A percentile compares a stretch with the other conserved stretches of the same genome.
These are phyloP conservation scores for Blakeslea trispora DNA, from an alignment of 371 early-diverging fungal genomes.

Conservation along the genomic window DNA sequence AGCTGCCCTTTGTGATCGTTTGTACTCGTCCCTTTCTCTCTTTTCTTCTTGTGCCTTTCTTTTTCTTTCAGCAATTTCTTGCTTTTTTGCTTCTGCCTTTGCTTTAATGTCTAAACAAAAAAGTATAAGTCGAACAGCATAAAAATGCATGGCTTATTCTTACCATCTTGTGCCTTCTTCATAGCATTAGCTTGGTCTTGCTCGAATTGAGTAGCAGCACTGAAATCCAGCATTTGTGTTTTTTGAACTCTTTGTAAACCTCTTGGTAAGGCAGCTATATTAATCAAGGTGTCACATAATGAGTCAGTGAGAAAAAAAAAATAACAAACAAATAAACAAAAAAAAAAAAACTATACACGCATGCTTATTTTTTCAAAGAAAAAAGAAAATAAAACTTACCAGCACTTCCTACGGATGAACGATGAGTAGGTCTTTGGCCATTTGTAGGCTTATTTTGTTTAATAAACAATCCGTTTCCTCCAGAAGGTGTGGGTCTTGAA, in stretches of 20 bases:
- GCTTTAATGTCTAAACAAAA: conserved; percentile 20
- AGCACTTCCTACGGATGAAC: not conserved
- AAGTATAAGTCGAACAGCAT: not conserved
- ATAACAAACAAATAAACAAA: too few species aligned
- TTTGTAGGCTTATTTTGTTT: conserved; percentile 11
- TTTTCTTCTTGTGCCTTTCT: conserved; percentile 17
- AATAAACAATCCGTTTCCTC: conserved; percentile 19
- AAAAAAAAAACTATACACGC: too few species aligned
- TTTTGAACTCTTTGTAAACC: conserved; percentile 25
- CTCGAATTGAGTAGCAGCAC: conserved; percentile 24
- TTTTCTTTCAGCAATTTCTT: conserved; percentile 18
- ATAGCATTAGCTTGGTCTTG: conserved; percentile 14
- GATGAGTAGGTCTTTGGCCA: conserved; percentile 10
- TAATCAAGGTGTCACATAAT: not conserved
- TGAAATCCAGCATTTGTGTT: conserved; percentile 32
- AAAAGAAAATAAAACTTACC: too few species aligned
- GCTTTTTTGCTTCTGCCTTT: conserved; percentile 17
- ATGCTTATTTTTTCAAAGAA: not conserved
- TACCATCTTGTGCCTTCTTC: conserved; percentile 26
- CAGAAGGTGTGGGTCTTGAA: conserved; percentile 15
- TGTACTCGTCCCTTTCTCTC: conserved; percentile 14
- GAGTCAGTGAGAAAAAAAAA: too few species aligned
- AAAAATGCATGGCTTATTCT: not conserved
- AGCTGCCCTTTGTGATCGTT: conserved; percentile 7
- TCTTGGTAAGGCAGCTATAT: conserved; percentile 13